A percentile compares a stretch with the other conserved stretches of the same genome.
These are phyloP conservation scores for Odontarrhena argentea DNA, from an alignment of 345 rosid species.

Conservation along the genomic window DNA sequence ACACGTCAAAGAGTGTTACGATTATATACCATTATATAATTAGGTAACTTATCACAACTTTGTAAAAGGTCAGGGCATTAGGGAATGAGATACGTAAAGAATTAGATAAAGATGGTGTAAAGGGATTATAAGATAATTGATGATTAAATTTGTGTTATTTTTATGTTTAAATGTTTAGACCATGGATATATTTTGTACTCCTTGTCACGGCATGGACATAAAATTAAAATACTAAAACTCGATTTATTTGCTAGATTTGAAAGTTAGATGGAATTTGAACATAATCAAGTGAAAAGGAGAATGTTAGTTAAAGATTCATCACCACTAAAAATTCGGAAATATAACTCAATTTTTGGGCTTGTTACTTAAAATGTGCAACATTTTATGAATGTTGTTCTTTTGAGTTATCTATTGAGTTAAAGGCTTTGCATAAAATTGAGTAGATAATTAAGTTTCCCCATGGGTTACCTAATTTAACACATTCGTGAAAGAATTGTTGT, in stretches of 20 bases:
- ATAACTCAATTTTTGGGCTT: too few species aligned
- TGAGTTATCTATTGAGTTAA: too few species aligned
- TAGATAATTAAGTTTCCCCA: too few species aligned
- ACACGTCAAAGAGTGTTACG: slow-evolving; percentile 16
- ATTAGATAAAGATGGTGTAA: slow-evolving; percentile 13
- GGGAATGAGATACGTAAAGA: slow-evolving; percentile 34
- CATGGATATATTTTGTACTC: slow-evolving; percentile 21
- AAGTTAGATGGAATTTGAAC: slow-evolving; percentile 1
- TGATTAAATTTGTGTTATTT: neutral
- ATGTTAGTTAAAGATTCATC: too few species aligned
- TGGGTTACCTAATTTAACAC: too few species aligned
- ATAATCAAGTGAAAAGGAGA: neutral
- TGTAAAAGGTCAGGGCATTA: slow-evolving; percentile 15
- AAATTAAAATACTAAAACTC: neutral
- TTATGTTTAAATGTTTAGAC: too few species aligned
- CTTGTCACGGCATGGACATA: slow-evolving; percentile 11
- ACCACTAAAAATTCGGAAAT: too few species aligned
- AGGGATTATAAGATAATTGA: slow-evolving; percentile 14
- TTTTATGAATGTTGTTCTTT: too few species aligned
- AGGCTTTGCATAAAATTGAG: too few species aligned
- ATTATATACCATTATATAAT: neutral
- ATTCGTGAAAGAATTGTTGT: too few species aligned
- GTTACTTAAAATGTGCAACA: too few species aligned
- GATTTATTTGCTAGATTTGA: neutral
- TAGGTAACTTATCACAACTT: neutral